Evolutionary conservation across 768 basidiomycete species (phyloP).

Genomic region (Dioszegia aurantiaca): DNA sequence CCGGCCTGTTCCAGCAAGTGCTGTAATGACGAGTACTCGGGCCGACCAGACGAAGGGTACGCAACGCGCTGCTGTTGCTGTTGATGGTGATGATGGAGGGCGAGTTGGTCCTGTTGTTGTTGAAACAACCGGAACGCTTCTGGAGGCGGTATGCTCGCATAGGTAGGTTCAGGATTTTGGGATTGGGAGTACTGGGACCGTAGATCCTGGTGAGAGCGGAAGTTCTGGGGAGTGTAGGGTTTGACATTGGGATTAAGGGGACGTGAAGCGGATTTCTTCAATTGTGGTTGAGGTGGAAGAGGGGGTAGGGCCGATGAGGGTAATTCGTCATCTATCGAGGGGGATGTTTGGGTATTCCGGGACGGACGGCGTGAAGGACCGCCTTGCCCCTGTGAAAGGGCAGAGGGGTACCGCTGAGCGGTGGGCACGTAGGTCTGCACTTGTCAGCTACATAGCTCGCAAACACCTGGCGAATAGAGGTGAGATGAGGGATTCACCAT

Average conservation of each 20-base stretch:
- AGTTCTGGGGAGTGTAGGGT: slow-evolving; percentile 14
- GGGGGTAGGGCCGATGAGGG: slow-evolving; percentile 5
- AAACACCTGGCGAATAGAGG: neutral
- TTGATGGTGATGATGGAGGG: too few species aligned
- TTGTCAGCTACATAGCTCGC: too few species aligned
- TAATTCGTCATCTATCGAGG: slow-evolving; percentile 27
- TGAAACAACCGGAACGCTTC: slow-evolving; percentile 2
- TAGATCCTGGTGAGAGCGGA: slow-evolving; percentile 12
- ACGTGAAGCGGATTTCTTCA: slow-evolving; percentile 9
- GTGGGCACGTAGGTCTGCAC: slow-evolving; percentile 2
- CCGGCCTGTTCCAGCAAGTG: slow-evolving; percentile 82
- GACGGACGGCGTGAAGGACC: slow-evolving; percentile 26
- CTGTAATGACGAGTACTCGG: slow-evolving; percentile 71
- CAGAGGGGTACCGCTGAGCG: slow-evolving; percentile 26
- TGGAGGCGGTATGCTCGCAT: slow-evolving; percentile 10
- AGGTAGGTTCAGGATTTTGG: neutral
- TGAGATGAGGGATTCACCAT: neutral
- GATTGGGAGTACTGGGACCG: neutral
- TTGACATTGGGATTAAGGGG: slow-evolving; percentile 9
- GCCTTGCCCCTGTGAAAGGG: slow-evolving; percentile 23
- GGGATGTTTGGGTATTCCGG: slow-evolving; percentile 12
- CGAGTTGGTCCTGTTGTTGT: neutral
- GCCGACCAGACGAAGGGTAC: slow-evolving; percentile 6
- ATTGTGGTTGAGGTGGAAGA: neutral
- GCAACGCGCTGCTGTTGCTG: neutral